phyloP scores from a whole-genome alignment of 2,329 filamentous ascomycete genomes.

The Exophiala aquamarina region DNA sequence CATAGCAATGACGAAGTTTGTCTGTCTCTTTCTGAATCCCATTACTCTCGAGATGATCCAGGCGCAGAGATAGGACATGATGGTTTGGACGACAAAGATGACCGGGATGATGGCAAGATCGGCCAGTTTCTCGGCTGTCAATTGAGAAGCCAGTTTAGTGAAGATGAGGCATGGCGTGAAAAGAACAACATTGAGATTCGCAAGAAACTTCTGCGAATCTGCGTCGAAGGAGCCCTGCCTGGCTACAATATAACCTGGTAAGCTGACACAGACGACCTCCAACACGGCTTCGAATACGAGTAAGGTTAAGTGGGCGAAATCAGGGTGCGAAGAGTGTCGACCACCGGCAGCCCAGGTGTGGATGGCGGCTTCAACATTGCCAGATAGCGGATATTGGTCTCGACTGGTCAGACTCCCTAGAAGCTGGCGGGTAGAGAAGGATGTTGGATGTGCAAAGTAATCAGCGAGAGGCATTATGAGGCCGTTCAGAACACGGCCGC shows the following conservation, averaged over 20 bases:
- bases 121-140: conserved; percentile 84
- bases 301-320: conserved; percentile 63
- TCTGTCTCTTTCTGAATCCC: conserved; percentile 77
- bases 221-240: conserved; percentile 89
- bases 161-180: conserved; percentile 99
- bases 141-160: conserved; percentile 91
- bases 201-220: conserved; percentile 93
- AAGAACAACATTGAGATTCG: conserved; percentile 91
- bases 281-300: conserved; percentile 93
- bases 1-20: conserved; percentile 97
- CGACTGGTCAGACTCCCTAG: conserved; percentile 15
- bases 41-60: conserved; percentile 70
- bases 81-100: conserved; percentile 86
- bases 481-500: not conserved
- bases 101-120: conserved; percentile 93
- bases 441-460: conserved; percentile 24
- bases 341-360: conserved; percentile 3
- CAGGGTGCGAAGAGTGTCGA: conserved; percentile 44
- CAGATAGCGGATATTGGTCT: conserved; percentile 20
- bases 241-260: conserved; percentile 92
- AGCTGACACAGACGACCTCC: conserved; percentile 90
- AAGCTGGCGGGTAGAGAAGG: conserved; percentile 21
- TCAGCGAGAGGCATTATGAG: conserved; percentile 24
- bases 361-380: conserved; percentile 9
- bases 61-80: conserved; percentile 80